A percentile compares a stretch with the other conserved stretches of the same genome.
phyloP scores from a whole-genome alignment of 768 basidiomycete genomes.

The Megacollybia marginata region DNA sequence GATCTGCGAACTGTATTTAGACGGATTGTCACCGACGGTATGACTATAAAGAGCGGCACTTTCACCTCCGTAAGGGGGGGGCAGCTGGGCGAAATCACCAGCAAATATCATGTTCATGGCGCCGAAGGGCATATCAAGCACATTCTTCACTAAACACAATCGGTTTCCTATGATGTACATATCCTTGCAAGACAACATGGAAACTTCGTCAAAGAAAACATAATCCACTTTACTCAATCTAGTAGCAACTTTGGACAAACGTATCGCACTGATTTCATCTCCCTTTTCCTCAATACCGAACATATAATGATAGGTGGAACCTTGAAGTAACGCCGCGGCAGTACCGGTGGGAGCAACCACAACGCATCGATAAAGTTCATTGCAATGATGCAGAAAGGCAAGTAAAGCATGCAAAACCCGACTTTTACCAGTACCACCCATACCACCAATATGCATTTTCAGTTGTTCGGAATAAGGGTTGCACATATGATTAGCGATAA shows the following conservation, averaged over 20 bases:
- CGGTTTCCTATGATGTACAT: constrained; percentile 23
- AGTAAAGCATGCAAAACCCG: constrained; percentile 1
- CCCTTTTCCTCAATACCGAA: constrained; percentile 3
- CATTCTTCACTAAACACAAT: constrained; percentile 8
- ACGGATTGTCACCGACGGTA: constrained; percentile 5
- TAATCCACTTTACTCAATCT: constrained; percentile 12
- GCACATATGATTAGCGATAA: no score
- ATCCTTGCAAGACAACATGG: no score
- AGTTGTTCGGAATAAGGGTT: no score
- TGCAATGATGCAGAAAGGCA: not conserved
- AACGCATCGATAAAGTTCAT: not conserved
- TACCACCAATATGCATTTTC: no score
- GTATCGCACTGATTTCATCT: no score
- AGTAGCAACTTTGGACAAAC: not conserved
- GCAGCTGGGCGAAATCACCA: constrained; percentile 24
- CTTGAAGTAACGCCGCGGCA: no score
- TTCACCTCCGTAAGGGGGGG: constrained; percentile 17
- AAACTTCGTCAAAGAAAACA: no score
- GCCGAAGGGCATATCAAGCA: constrained; percentile 12
- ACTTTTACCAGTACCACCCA: no score
- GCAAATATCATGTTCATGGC: constrained; percentile 19
- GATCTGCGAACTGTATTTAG: constrained; percentile 7
- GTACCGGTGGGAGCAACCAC: constrained; percentile 7
- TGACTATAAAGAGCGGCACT: constrained; percentile 13
- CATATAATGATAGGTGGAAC: constrained; percentile 9